These are phyloP conservation scores for Pugionium cornutum DNA, from an alignment of 345 rosid genomes.

Conservation along the genomic window DNA sequence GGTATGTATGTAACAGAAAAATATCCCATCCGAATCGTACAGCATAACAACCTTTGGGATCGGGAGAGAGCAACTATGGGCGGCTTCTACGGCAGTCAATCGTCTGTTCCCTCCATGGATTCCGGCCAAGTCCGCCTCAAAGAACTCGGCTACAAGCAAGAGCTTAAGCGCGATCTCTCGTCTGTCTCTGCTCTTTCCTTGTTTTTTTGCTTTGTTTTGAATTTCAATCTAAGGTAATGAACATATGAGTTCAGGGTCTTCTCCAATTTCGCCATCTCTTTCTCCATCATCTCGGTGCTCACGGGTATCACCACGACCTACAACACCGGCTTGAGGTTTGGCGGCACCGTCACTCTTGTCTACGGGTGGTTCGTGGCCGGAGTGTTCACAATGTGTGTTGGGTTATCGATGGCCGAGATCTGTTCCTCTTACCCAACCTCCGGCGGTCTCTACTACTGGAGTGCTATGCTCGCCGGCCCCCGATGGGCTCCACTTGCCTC, in stretches of 20 bases:
- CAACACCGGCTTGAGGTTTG: slow-evolving; percentile 73
- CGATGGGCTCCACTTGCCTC: slow-evolving; percentile 93
- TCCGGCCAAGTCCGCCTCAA: slow-evolving; percentile 72
- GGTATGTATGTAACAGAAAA: slow-evolving; percentile 5
- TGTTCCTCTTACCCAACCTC: slow-evolving; percentile 97
- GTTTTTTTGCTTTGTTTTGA: neutral
- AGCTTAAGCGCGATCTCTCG: slow-evolving; percentile 96
- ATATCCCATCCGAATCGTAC: neutral
- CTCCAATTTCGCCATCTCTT: slow-evolving; percentile 92
- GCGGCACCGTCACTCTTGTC: slow-evolving; percentile 75
- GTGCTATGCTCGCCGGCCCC: slow-evolving; percentile 94
- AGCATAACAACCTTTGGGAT: slow-evolving; percentile 5
- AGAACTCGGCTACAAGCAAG: slow-evolving; percentile 97
- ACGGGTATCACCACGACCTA: slow-evolving; percentile 95
- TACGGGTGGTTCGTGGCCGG: slow-evolving; percentile 95
- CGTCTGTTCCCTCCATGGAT: slow-evolving; percentile 38
- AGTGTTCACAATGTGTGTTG: slow-evolving; percentile 79
- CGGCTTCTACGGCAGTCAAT: slow-evolving; percentile 21
- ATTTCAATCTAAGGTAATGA: neutral
- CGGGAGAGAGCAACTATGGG: slow-evolving; percentile 5
- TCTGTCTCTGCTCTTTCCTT: slow-evolving; percentile 41
- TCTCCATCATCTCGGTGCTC: slow-evolving; percentile 83
- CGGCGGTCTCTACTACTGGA: slow-evolving; percentile 98
- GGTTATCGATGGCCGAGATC: slow-evolving; percentile 90
- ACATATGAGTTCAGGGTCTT: slow-evolving; percentile 61